Base-by-base conservation (phyloP, 805 yeast genomes). In the Zygotorulaspora danielsina region DNA sequence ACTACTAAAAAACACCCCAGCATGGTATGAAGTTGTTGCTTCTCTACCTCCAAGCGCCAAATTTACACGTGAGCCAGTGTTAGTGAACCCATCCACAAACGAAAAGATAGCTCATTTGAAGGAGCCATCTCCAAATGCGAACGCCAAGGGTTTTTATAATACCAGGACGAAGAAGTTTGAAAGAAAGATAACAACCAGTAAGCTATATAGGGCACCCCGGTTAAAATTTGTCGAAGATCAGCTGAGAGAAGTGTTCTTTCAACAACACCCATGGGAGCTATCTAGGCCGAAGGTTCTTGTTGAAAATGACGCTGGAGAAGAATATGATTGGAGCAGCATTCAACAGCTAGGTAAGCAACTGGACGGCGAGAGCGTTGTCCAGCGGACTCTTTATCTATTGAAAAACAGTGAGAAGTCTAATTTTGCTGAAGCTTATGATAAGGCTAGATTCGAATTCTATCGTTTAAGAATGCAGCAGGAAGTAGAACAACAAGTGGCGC, bases 181-280 rank as follows among this genome's bases (percentile, higher is more conserved):
- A 22, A 59, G 43, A 38, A 42, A 42, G 21, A 42, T 34, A 2
- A 26, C 48, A 3, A 38, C 43, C 6, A 51, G 45, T 25, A 42
- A 30, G 16, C 37, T 62, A 11, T 60, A 55, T 38, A 53, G 40
- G 34, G 50, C 64, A 6, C 55, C 63, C 3, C 58, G 58, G 34
- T 49, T 67, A 26, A 48, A 47, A 17, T 67, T 54, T 41, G 56
- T 67, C 4, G 73, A 90, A 63, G 98, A 93, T 64, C 78, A 81
- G 52, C 65, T 93, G 51, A 78, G 98, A 67, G 71, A 75, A 33
- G 69, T 84, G 17, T 93, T 93, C 57, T 90, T 81, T 63, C 78
- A 79, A 43, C 96, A 89, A 59, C 98, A 93, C 64, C 98, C 98
- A 5, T 93, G 98, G 98, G 98, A 93, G 65, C 69, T 89, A 38